Evolutionary conservation across 2,329 filamentous ascomycete species (phyloP).

Genomic region (Fonsecaea nubica): DNA sequence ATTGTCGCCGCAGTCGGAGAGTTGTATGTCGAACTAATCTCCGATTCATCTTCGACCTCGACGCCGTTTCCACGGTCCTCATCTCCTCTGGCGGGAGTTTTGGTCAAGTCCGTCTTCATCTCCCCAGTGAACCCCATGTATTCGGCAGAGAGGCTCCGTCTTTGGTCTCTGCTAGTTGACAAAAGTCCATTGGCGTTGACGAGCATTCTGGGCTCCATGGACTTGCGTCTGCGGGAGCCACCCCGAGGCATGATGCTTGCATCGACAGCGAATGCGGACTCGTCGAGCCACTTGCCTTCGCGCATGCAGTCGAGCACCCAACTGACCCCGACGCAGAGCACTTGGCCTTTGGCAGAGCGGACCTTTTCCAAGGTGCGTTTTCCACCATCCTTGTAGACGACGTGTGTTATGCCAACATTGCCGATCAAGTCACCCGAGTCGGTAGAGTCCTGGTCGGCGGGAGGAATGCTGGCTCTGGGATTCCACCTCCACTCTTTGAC

Average conservation of each 20-base stretch:
- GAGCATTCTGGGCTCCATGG: conserved; percentile 77
- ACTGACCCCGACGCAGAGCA: conserved; percentile 84
- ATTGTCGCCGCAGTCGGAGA: conserved; percentile 34
- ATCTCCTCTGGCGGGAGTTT: conserved; percentile 30
- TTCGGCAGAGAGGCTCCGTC: conserved; percentile 18
- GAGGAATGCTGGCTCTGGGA: conserved; percentile 53
- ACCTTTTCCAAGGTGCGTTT: conserved; percentile 83
- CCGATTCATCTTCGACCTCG: conserved; percentile 20
- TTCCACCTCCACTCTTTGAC: conserved; percentile 79
- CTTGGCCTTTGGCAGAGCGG: conserved; percentile 71
- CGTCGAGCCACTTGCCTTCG: conserved; percentile 77
- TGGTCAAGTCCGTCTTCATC: conserved; percentile 31
- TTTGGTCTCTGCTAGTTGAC: conserved; percentile 44
- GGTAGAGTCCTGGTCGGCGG: conserved; percentile 40
- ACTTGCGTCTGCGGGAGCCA: conserved; percentile 75
- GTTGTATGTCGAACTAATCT: conserved; percentile 34
- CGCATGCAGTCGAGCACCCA: conserved; percentile 88
- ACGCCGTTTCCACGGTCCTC: conserved; percentile 8
- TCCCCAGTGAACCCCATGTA: conserved; percentile 25
- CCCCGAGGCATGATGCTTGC: conserved; percentile 71
- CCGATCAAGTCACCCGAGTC: conserved; percentile 40
- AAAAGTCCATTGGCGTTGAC: conserved; percentile 72
- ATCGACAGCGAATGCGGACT: conserved; percentile 72
- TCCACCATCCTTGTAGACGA: conserved; percentile 87
- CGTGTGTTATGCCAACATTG: conserved; percentile 81